Conservation (phyloP, 2,329 filamentous ascomycete genomes). For the Cytospora paraplurivora region DNA sequence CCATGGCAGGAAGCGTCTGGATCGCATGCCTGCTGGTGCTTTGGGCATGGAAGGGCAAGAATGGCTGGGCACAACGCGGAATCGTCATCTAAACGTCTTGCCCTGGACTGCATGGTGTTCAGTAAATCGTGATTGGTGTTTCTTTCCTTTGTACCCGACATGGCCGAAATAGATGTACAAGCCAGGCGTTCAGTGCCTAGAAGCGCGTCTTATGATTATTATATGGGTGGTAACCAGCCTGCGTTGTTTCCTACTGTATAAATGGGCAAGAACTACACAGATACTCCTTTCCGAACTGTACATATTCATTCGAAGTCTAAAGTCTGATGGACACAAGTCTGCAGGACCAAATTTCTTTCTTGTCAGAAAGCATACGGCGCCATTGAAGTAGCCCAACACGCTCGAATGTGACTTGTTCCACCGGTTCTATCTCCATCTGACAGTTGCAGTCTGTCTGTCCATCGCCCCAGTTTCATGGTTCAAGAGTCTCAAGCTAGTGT, state of each 20-base stretch:
- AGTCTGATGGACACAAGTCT: no score
- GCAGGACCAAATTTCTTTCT: no score
- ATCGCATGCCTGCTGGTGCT: slow-evolving; percentile 71
- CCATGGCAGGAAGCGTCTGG: slow-evolving; percentile 79
- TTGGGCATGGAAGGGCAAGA: slow-evolving; percentile 78
- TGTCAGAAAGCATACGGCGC: no score
- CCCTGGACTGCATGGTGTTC: background rate
- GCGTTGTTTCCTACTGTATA: background rate
- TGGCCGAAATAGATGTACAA: background rate
- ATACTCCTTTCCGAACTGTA: background rate
- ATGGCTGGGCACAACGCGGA: slow-evolving; percentile 75
- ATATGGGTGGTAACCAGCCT: background rate
- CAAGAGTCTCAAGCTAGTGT: no score
- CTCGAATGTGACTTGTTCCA: no score
- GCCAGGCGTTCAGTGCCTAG: background rate
- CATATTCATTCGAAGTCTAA: no score
- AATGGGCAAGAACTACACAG: background rate
- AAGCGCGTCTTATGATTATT: background rate
- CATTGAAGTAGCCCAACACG: no score
- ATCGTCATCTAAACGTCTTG: slow-evolving; percentile 59
- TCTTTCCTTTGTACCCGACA: background rate
- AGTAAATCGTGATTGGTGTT: background rate
- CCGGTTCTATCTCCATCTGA: no score
- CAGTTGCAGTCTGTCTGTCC: no score
- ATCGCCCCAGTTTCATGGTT: no score